These are phyloP conservation scores for Solanum corneliomulleri DNA, from an alignment of 257 asterid genomes.

Conservation along the genomic window DNA sequence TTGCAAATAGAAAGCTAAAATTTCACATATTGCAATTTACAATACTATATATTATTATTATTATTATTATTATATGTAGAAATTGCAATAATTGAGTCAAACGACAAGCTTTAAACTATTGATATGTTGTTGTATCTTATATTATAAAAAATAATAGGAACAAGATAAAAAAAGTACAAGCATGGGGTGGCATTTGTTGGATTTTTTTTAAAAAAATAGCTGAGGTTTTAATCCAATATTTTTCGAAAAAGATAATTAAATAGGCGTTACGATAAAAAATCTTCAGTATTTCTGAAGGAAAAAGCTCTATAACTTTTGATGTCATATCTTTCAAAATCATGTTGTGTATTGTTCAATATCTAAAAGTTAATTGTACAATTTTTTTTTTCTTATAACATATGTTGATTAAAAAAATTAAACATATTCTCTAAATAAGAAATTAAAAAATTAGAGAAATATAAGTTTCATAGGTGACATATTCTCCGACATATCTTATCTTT, in stretches of 20 bases:
- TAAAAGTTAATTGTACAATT: too few species aligned
- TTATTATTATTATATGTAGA: neutral
- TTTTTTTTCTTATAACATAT: too few species aligned
- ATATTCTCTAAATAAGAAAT: too few species aligned
- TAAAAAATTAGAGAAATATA: too few species aligned
- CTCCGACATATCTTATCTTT: fast-evolving
- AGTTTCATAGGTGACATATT: neutral
- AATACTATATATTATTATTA: neutral
- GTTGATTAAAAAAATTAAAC: neutral
- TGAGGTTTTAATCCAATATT: neutral
- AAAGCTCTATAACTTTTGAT: too few species aligned
- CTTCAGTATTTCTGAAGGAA: neutral
- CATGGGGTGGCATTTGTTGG: neutral
- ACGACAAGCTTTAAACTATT: neutral
- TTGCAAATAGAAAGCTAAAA: neutral
- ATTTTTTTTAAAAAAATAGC: too few species aligned
- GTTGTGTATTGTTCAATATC: too few species aligned
- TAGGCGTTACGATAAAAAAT: neutral
- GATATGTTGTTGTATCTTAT: neutral
- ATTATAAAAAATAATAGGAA: neutral
- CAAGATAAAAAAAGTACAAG: neutral
- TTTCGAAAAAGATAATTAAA: too few species aligned
- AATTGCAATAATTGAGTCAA: neutral
- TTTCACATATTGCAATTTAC: neutral
- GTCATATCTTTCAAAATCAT: too few species aligned